Base-by-base conservation (phyloP, 2,329 filamentous ascomycete species). In the Trichoderma afroharzianum region DNA sequence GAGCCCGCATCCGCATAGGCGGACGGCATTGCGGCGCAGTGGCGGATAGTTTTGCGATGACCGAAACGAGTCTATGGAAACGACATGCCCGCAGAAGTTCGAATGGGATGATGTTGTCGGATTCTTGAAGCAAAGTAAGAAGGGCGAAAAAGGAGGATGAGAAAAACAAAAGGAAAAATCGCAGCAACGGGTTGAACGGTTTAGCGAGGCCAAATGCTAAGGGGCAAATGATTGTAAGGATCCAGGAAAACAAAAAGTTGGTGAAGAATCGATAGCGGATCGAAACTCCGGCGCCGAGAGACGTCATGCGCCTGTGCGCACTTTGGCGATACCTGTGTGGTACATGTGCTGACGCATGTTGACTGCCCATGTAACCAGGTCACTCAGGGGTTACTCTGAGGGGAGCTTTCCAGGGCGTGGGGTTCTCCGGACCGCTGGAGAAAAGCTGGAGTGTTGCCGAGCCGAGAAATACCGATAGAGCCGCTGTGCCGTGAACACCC, bases 1-100 rank as follows among this genome's bases (percentile, higher is more conserved):
- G 88, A 83, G 81, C 84, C 87, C 89, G 91, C 82, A 79, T 86
- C 85, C 78, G 85, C 80, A 77, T 86, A 81, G 77, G 85, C 83
- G 79, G 84, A 83, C 82, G 88, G 84, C 86, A 89, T 89, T 82
- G 83, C 85, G 71, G 70, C 32, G 58, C 59, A 58, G 26, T 43
- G 59, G 59, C 30, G 47, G 43, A 28, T 64, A 14, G 28, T 36
- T 57, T 18, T 36, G 57, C 6, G 26, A 32, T 30, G 32, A 43
- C 7, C 18, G n/a, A 39, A 11, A n/a, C 30, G 47, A 28, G 28
- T 26, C 61, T 72, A 72, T 63, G 67, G 63, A 43, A 58, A 53
- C 36, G 66, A 58, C 71, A 72, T 72, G 66, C 71, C 71, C 66
- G 71, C 55, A 59, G 33, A 36, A 64, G 50, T 59, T 59, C 59